These are phyloP conservation scores for Scedosporium aurantiacum DNA, from an alignment of 2,329 filamentous ascomycete species.

Conservation along the genomic window DNA sequence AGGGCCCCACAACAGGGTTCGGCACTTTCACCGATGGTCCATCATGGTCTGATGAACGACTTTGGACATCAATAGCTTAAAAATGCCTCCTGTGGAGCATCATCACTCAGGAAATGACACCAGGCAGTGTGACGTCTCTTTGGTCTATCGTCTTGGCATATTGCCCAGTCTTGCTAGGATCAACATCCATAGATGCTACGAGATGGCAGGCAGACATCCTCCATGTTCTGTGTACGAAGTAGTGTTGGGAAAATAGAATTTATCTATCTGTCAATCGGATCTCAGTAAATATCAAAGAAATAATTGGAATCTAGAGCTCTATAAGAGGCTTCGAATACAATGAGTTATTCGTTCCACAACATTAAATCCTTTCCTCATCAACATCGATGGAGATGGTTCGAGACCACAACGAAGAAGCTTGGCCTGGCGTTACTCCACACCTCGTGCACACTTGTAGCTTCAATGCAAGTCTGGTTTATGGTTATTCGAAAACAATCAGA, in stretches of 20 bases:
- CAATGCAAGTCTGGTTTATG: too few relatives aligned
- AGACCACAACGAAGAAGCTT: background rate
- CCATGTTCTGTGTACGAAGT: background rate
- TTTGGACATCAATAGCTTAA: too few relatives aligned
- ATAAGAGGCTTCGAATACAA: background rate
- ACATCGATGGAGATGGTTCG: background rate
- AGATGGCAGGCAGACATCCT: background rate
- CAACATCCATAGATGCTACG: background rate
- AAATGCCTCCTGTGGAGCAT: too few relatives aligned
- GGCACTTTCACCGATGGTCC: background rate
- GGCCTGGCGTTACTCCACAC: background rate
- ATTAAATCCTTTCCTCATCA: background rate
- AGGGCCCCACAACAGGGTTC: background rate
- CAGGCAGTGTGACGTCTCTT: background rate
- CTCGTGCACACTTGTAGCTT: too few relatives aligned
- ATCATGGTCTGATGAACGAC: background rate
- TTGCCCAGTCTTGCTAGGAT: background rate
- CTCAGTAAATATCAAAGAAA: too few relatives aligned
- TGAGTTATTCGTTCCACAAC: background rate
- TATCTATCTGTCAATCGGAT: too few relatives aligned
- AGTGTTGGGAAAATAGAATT: too few relatives aligned
- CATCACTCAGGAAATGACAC: background rate
- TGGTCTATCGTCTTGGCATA: background rate
- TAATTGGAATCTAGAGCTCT: background rate
- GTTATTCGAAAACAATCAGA: too few relatives aligned